Evolutionary conservation across 208 protist species (phyloP), one percentile per base, ranked within the genome.

Genomic region (Leptomonas pyrrhocoris): DNA sequence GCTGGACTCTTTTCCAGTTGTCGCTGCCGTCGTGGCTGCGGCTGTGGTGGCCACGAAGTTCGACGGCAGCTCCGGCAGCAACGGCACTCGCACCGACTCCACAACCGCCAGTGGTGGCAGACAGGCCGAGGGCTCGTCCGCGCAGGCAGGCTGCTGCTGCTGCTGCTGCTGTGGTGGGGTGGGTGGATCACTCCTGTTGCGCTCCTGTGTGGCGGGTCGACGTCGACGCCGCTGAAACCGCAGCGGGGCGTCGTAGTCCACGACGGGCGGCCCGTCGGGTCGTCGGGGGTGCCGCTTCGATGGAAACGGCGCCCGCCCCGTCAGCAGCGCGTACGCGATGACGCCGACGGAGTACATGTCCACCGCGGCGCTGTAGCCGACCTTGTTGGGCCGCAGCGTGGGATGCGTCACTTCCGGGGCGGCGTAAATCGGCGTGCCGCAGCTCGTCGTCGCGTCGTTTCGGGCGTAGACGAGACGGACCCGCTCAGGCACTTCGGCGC

Each of bases 311-410:
- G 74, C 56, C 15, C 65, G 66, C 25, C 80, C 80, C 18, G 75
- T 84, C 21, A 89, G 54, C 61, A 92, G 77, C 31, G 74, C 82
- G 59, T 80, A 90, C 19, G 80, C 54, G 50, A 90, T 80, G 54
- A 91, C 85, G 58, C 88, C 86, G 36, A 94, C 55, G 30, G 83
- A 90, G 69, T 77, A 94, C 50, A 92, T 64, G 53, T 94, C 88
- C 30, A 94, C 88, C 31, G 81, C 85, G 9, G 80, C 84, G 55
- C 70, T 79, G 80, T 94, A 94, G 42, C 82, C 82, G 18, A 60
- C 49, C 19, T 51, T 48, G 49, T 79, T 69, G 13, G 72, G 66
- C 3, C 81, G 78, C 27, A 87, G 73, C 40, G 53, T 12, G 30
- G 70, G 68, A 16, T 75, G 53, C 23, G 63, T 53, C 15, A 93